A percentile compares a stretch with the other conserved stretches of the same genome.
Conservation (phyloP, 257 asterid genomes). For the Mitragyna speciosa region DNA sequence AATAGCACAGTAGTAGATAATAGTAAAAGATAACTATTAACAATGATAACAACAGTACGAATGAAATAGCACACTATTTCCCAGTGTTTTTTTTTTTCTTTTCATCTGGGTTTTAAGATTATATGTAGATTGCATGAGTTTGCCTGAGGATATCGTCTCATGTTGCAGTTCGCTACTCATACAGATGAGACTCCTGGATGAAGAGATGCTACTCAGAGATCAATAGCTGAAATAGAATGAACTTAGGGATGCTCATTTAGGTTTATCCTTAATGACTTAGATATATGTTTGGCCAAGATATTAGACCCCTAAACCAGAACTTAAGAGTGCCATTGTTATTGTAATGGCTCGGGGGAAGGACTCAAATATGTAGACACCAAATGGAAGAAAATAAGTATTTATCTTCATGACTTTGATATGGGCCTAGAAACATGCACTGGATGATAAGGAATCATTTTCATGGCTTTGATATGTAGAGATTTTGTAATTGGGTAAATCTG, state of each 20-base stretch:
- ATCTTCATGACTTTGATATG: not conserved
- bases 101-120: not conserved
- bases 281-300: not conserved
- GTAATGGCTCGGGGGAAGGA: not conserved
- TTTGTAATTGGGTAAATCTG: not conserved
- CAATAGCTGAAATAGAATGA: not conserved
- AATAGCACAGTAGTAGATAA: not conserved
- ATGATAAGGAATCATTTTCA: not conserved
- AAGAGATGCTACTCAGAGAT: not conserved
- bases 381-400: not conserved
- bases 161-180: not conserved
- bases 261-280: not conserved
- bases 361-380: not conserved
- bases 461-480: not conserved
- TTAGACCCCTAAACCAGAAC: not conserved
- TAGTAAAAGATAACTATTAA: too few relatives aligned
- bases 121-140: not conserved
- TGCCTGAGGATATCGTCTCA: not conserved
- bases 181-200: too few relatives aligned
- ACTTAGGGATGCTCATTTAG: not conserved
- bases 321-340: not conserved
- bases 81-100: not conserved
- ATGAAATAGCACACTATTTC: not conserved
- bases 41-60: not conserved
- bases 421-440: not conserved